Base-by-base conservation (phyloP, 2,329 filamentous ascomycete genomes). In the Aspergillus sp. region DNA sequence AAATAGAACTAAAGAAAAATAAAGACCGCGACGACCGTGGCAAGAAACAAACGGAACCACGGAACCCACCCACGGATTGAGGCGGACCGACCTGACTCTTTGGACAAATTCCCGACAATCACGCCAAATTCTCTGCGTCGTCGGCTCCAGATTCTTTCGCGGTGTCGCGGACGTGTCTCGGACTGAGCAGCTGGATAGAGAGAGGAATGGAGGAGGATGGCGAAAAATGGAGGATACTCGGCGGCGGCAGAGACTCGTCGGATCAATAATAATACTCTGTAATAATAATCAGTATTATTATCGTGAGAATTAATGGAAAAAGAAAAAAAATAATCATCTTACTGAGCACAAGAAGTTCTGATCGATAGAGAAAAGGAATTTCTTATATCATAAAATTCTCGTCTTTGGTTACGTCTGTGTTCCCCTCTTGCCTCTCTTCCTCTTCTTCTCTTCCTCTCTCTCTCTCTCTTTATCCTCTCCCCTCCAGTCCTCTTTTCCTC, bases 41-140 rank as follows among this genome's bases (percentile, higher is more conserved):
- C 53, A 52, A 56, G 41, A 19, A 2, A 17, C 49, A 48, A 55
- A 55, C 49, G 55, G 46, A 50, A 38, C 52, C 55, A 55, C 46
- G 41, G 20, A 16, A 34, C 42, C 43, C 41, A 49, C 46, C 44
- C 44, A 48, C 51, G 49, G 54, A 55, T 54, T 51, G 52, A 49
- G 19, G 31, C 49, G 49, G 52, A 51, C 32, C 40, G 44, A 32
- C 45, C 23, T 16, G 44, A 36, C 20, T 23, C 16, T 42, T 42
- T 42, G 40, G 45, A 29, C 31, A 34, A 52, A 29, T 43, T 42
- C 21, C 45, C 29, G 50, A 40, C 31, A 31, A 48, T 48, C 45
- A 3, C 38, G 14, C 40, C 32, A 40, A 47, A 20, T 40, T 50
- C 14, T 47, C 34, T 38, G 19, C 31, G 13, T 20, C 31, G 17